Evolutionary conservation across 495 filamentous ascomycete species (phyloP).

Genomic region (Neurospora sp.): DNA sequence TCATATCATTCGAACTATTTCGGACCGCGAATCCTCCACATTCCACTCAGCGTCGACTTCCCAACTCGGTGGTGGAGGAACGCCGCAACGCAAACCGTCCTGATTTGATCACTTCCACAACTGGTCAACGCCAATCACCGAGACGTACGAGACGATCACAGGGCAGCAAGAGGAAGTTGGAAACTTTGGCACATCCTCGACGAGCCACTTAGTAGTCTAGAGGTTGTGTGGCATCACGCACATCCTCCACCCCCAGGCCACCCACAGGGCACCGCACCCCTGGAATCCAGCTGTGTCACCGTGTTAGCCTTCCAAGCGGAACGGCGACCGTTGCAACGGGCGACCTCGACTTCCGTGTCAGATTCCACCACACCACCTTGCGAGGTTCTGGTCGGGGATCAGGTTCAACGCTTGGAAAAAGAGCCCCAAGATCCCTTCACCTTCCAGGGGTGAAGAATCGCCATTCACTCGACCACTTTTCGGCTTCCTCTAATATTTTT

Average conservation of each 20-base stretch:
- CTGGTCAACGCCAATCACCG: background rate
- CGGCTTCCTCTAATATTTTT: background rate
- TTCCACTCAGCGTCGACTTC: background rate
- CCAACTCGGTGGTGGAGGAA: background rate
- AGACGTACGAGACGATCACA: background rate
- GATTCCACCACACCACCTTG: background rate
- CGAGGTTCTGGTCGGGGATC: background rate
- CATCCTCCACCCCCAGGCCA: background rate
- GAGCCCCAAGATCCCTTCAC: background rate
- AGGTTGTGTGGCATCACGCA: background rate
- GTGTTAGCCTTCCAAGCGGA: conserved; percentile 3
- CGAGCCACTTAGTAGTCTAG: background rate
- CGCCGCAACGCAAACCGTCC: background rate
- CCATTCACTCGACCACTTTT: background rate
- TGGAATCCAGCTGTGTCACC: background rate
- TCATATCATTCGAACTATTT: background rate
- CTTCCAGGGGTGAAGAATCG: background rate
- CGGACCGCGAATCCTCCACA: background rate
- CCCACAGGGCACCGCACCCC: background rate
- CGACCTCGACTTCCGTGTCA: background rate
- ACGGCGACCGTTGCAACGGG: conserved; percentile 2
- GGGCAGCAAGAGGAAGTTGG: background rate
- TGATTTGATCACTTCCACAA: background rate
- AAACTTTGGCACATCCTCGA: background rate
- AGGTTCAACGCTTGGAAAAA: background rate